Base-by-base conservation (phyloP, 192 early-diverging fungal species). In the Podochytrium sp. region DNA sequence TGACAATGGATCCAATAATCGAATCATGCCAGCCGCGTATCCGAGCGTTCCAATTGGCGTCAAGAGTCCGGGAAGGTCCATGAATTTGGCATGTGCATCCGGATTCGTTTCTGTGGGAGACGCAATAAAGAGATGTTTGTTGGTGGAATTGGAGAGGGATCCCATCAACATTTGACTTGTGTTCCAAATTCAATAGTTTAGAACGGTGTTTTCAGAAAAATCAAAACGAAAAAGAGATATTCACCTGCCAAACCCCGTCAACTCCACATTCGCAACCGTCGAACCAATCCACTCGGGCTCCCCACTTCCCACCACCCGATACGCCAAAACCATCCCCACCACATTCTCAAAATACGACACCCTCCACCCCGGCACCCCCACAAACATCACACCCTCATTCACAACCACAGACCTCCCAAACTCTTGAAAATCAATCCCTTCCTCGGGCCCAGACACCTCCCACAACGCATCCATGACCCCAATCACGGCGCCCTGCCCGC, bases 1-100 rank as follows among this genome's bases (percentile, higher is more conserved):
- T 20, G 39, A 29, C 6, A 5, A 12, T 6, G 49, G 52, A 47
- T 40, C 53, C 2, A 68, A 25, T 10, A 75, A 33, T 41, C 56
- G 29, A 40, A 75, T 41, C 3, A 40, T 29, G 2, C 74, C 74
- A 3, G 74, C 74, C 5, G 64, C 37, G 29, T 59, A 59, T 18
- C 74, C 74, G 12, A 50, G 38, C 27, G 74, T 35, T 5, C 18
- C 38, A 23, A 55, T 25, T 2, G 63, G 51, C 34, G 74, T 75
- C 23, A 67, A 29, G 4, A 75, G 12, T 23, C 74, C 74, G 30
- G 74, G 74, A 59, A 75, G 55, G 43, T 75, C 55, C 74, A 75
- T 51, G 34, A 75, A 75, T 59, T 75, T 75, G 37, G 74, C 20
- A 16, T 32, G 35, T 2, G 74, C 62, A 6, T 55, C 52, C 5